These are phyloP conservation scores for Hypoxylon fuscum DNA, from an alignment of 495 filamentous ascomycete species.

Conservation along the genomic window DNA sequence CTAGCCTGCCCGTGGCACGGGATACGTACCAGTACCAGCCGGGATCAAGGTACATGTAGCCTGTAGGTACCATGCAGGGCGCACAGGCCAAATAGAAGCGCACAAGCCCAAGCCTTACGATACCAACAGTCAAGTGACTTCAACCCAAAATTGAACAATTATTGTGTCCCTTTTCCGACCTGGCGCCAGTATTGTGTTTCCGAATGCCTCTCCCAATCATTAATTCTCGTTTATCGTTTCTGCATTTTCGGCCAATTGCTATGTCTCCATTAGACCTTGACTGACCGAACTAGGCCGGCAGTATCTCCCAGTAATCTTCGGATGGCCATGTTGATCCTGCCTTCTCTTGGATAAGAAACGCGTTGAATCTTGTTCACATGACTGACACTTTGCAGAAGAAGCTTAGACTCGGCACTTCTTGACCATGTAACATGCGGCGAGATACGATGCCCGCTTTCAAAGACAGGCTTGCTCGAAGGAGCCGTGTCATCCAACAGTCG, in stretches of 20 bases:
- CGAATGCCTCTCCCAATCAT: slow-evolving; percentile 29
- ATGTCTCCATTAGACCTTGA: slow-evolving; percentile 17
- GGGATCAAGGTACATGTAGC: too few species aligned
- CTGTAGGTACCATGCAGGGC: too few species aligned
- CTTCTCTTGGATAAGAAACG: slow-evolving; percentile 20
- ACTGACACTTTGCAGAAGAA: slow-evolving; percentile 20
- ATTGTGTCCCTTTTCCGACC: too few species aligned
- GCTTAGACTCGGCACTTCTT: slow-evolving; percentile 39
- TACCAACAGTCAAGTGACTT: slow-evolving; percentile 36
- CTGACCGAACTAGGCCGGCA: slow-evolving; percentile 26
- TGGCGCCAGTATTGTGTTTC: slow-evolving; percentile 19
- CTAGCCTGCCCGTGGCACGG: too few species aligned
- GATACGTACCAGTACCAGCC: slow-evolving; percentile 7
- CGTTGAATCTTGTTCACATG: slow-evolving; percentile 27
- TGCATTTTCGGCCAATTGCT: slow-evolving; percentile 28
- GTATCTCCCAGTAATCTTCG: slow-evolving; percentile 10
- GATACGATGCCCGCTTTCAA: slow-evolving; percentile 10
- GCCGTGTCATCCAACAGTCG: slow-evolving; percentile 14
- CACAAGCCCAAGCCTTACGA: background rate
- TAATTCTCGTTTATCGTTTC: slow-evolving; percentile 11
- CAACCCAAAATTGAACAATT: too few species aligned
- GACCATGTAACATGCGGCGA: slow-evolving; percentile 12
- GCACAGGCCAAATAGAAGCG: too few species aligned
- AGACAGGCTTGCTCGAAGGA: slow-evolving; percentile 6
- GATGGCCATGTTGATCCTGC: slow-evolving; percentile 22